phyloP scores from a whole-genome alignment of 306 rosid species.

The Vigna radiata region DNA sequence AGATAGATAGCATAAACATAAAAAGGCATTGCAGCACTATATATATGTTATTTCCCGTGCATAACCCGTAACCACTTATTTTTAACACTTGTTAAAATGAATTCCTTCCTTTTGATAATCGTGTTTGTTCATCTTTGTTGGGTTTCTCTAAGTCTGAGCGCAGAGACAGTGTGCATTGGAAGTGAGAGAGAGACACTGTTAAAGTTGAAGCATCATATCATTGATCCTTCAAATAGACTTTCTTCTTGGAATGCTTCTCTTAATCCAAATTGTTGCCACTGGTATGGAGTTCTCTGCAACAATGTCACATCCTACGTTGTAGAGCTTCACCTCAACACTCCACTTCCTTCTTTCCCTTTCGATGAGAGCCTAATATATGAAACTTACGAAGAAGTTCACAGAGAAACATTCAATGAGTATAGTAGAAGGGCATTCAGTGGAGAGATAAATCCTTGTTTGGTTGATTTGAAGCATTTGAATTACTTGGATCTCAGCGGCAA shows the following conservation, averaged over 20 bases:
- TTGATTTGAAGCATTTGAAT: conserved; percentile 39
- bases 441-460: conserved; percentile 6
- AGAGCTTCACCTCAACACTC: neutral
- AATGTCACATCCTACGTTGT: accelerated
- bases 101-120: neutral
- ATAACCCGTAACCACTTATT: too few relatives aligned
- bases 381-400: neutral
- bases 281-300: neutral
- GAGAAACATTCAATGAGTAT: too few relatives aligned
- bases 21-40: too few relatives aligned
- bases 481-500: conserved; percentile 21
- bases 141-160: neutral
- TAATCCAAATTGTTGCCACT: neutral
- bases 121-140: neutral
- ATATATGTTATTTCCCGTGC: too few relatives aligned
- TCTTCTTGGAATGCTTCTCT: neutral
- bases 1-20: too few relatives aligned
- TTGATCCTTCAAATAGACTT: neutral
- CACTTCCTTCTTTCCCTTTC: too few relatives aligned
- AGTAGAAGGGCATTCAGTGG: too few relatives aligned
- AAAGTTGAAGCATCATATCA: neutral
- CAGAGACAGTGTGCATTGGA: neutral
- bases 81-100: too few relatives aligned
- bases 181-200: neutral
- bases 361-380: too few relatives aligned